phyloP scores from a whole-genome alignment of 495 filamentous ascomycete genomes.

The Pyronema omphalodes region DNA sequence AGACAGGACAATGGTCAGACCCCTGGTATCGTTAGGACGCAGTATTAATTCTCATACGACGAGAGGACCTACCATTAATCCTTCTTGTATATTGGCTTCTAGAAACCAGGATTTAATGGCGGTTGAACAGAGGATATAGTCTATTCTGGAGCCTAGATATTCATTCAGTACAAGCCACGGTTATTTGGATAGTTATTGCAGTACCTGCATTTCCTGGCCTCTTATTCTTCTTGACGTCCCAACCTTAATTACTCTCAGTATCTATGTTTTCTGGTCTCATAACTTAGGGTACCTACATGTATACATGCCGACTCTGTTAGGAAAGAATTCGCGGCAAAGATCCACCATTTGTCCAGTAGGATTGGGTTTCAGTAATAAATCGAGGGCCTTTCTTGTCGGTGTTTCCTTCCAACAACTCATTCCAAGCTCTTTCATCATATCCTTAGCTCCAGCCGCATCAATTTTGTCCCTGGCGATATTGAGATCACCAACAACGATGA shows the following conservation, averaged over 20 bases:
- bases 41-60: constrained; percentile 5
- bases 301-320: constrained; percentile 69
- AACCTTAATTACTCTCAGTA: constrained; percentile 24
- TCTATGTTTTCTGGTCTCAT: neutral
- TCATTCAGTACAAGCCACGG: neutral
- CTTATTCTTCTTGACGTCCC: constrained; percentile 73
- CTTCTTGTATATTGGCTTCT: constrained; percentile 88
- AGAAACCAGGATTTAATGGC: constrained; percentile 69
- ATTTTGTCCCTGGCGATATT: constrained; percentile 65
- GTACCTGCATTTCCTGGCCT: constrained; percentile 68
- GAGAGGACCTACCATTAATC: constrained; percentile 43
- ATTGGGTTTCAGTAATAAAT: constrained; percentile 51
- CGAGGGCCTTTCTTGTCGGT: constrained; percentile 65
- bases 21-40: constrained; percentile 31
- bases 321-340: constrained; percentile 69
- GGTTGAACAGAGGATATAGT: constrained; percentile 73
- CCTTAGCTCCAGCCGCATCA: constrained; percentile 43
- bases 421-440: constrained; percentile 33
- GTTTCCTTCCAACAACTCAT: constrained; percentile 26
- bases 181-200: neutral
- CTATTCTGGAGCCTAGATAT: constrained; percentile 49
- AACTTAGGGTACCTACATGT: constrained; percentile 37
- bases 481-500: constrained; percentile 73
- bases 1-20: constrained; percentile 94
- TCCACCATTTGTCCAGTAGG: constrained; percentile 67